These are phyloP conservation scores for Phaffomyces antillensis DNA, from an alignment of 805 yeast species.

Conservation along the genomic window DNA sequence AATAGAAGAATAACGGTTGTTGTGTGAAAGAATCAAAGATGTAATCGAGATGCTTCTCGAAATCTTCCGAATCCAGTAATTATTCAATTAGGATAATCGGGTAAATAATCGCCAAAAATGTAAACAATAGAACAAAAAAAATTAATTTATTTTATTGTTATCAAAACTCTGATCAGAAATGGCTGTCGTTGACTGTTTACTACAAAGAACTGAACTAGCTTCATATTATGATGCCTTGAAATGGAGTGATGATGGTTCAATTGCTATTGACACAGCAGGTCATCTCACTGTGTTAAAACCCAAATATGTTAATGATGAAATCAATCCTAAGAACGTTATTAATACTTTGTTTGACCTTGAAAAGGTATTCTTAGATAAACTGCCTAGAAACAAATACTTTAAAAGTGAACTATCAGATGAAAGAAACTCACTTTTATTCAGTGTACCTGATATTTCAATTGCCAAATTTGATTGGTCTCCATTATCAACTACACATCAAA, in stretches of 20 bases:
- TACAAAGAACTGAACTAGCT: conserved; percentile 16
- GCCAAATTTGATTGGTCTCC: conserved; percentile 19
- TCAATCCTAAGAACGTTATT: conserved; percentile 8
- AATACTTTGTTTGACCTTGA: conserved; percentile 12
- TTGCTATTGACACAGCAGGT: conserved; percentile 17
- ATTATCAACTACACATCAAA: conserved; percentile 6
- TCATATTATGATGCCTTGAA: conserved; percentile 8
- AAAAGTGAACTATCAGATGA: conserved; percentile 14
- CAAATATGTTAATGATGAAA: conserved; percentile 10
- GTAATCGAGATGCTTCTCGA: too few species aligned
- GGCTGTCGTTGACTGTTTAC: conserved; percentile 3
- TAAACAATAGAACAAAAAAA: too few species aligned
- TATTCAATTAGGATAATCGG: too few species aligned
- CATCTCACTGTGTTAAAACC: conserved; percentile 18
- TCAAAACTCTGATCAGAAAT: neutral
- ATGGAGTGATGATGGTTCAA: conserved; percentile 21
- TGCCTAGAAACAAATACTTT: conserved; percentile 10
- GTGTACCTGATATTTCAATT: conserved; percentile 9
- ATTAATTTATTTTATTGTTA: too few species aligned
- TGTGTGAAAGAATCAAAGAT: too few species aligned
- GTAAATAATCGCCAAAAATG: too few species aligned
- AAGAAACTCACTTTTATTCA: conserved; percentile 10
- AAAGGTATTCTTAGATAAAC: conserved; percentile 9
- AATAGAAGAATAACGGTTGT: too few species aligned
- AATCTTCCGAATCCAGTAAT: too few species aligned